A percentile compares a stretch with the other conserved stretches of the same genome.
Conservation (phyloP, 1,284 basidiomycete genomes). For the Ustilago bromivora region DNA sequence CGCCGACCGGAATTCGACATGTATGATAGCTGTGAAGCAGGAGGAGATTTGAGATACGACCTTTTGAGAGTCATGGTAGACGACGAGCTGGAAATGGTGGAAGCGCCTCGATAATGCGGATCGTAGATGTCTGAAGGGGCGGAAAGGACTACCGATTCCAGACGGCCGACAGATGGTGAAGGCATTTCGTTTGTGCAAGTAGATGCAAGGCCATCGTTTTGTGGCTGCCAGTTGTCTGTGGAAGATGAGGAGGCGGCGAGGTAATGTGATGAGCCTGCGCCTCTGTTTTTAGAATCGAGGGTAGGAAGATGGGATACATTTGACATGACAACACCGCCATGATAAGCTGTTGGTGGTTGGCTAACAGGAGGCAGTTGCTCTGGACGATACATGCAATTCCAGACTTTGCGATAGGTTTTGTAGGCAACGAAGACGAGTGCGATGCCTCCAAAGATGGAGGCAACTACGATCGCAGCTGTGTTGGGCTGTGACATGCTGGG, state of each 20-base stretch:
- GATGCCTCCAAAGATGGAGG: conserved; percentile 55
- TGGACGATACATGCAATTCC: conserved; percentile 39
- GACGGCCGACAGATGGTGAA: conserved; percentile 27
- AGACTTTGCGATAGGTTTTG: conserved; percentile 49
- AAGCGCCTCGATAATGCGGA: conserved; percentile 26
- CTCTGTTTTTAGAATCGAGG: conserved; percentile 6
- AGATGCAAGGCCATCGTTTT: conserved; percentile 28
- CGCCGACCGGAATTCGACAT: conserved; percentile 28
- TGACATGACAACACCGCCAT: conserved; percentile 33
- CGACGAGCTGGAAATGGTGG: conserved; percentile 45
- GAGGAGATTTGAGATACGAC: conserved; percentile 44
- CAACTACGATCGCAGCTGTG: conserved; percentile 59
- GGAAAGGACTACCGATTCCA: conserved; percentile 32
- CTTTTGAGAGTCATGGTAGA: conserved; percentile 59
- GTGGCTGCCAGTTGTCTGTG: conserved; percentile 17
- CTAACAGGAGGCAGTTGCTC: conserved; percentile 51
- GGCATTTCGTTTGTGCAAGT: conserved; percentile 38
- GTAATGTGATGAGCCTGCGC: conserved; percentile 16
- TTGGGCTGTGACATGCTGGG: conserved; percentile 56
- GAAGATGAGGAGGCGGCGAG: conserved; percentile 21
- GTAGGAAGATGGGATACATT: conserved; percentile 25
- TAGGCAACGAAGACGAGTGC: conserved; percentile 50
- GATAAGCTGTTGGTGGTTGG: conserved; percentile 44
- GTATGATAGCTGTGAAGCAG: conserved; percentile 40
- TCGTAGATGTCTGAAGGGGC: conserved; percentile 44